Base-by-base conservation (phyloP, 208 protist species). In the Jaenimonas drosophilae region DNA sequence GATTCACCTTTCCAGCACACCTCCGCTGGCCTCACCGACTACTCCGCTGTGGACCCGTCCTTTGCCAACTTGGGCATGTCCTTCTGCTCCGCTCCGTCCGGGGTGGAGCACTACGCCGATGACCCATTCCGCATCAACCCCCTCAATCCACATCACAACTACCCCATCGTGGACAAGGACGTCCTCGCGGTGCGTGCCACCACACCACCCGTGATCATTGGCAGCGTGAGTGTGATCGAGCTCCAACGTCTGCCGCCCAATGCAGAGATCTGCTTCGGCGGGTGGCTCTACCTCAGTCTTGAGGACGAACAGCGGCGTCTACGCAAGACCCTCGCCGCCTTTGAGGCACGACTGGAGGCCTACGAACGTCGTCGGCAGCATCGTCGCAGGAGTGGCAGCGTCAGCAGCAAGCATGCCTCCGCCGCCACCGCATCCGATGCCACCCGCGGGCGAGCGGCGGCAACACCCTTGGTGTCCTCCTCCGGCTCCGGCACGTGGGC, bases 231-330 rank as follows among this genome's bases (percentile, higher is more conserved):
- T 11, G 70, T 67, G 17, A 48, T 60, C 28, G 75, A 84, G 49
- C 60, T 84, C 32, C 59, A 61, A 25, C 38, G 53, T 7, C 60
- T 84, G 28, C 70, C 70, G 29, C 47, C 43, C 24, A 77, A 79
- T 27, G 70, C 70, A 2, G 70, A 84, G 53, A 17, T 84, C 6
- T 84, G 66, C 54, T 57, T 84, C 34, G 75, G 75, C 11, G 62
- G 75, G 4, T 84, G 70, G 64, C 56, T 75, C 17, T 69, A 76
- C 37, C 46, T 84, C 12, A 79, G 70, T 27, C 49, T 84, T 43
- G 53, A 79, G 31, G 75, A 84, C 33, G 75, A 84, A 42, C 75
- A 77, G 33, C 40, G 60, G 26, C 70, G 75, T 3, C 45, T 84
- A 54, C 55, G 56, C 14, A 33, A 45, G 30, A 64, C 55, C 20